Evolutionary conservation across 768 basidiomycete genomes (phyloP).

Genomic region (Russula compacta): DNA sequence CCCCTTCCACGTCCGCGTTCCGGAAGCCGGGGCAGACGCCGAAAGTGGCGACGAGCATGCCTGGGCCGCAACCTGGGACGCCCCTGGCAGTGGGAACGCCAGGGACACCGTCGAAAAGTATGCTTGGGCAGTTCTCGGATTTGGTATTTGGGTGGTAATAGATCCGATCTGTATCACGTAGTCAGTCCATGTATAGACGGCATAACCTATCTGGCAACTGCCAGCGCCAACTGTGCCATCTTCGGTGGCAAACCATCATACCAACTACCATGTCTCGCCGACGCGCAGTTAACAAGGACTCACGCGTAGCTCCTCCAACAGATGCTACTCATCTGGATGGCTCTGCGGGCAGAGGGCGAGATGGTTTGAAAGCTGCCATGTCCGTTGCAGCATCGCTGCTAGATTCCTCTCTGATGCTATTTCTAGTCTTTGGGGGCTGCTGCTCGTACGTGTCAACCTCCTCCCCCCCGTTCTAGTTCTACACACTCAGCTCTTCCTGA

Average conservation of each 20-base stretch:
- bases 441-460: constrained; percentile 51
- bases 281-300: constrained; percentile 1
- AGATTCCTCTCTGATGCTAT: constrained; percentile 37
- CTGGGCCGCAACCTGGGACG: constrained; percentile 18
- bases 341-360: not conserved
- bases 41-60: constrained; percentile 6
- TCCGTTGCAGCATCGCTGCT: constrained; percentile 24
- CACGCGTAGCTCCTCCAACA: not conserved
- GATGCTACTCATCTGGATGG: not conserved
- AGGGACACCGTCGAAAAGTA: constrained; percentile 41
- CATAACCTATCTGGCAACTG: not conserved
- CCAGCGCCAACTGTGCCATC: too few relatives aligned
- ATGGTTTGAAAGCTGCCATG: not conserved
- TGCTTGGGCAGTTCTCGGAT: constrained; percentile 70
- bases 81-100: constrained; percentile 17
- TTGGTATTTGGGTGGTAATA: constrained; percentile 39
- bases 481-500: not conserved
- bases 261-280: constrained; percentile 12
- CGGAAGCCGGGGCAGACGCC: constrained; percentile 35
- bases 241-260: not conserved
- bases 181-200: not conserved
- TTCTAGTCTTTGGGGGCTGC: constrained; percentile 73
- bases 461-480: not conserved
- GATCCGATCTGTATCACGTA: not conserved
- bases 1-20: constrained; percentile 66